Conservation (phyloP, 164 flowering plant genomes). For the Macadamia tetraphylla region DNA sequence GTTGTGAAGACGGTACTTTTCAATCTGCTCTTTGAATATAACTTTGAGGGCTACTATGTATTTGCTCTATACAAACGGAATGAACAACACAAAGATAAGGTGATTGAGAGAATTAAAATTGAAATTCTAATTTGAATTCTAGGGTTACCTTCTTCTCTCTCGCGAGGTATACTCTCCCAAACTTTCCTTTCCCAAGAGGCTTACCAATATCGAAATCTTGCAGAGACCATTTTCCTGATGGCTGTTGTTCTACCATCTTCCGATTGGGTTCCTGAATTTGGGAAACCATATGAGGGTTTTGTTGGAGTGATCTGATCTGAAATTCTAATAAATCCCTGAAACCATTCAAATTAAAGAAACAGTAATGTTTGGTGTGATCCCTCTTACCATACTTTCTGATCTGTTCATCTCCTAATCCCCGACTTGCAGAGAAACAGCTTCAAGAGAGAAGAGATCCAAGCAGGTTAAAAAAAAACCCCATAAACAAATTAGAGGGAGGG, state of each 20-base stretch:
- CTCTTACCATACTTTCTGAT: too few relatives aligned
- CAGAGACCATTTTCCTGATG: constrained; percentile 15
- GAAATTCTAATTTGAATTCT: not conserved
- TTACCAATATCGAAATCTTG: constrained; percentile 83
- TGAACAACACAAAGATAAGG: not conserved
- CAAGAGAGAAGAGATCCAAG: too few relatives aligned
- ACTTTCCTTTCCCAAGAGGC: constrained; percentile 87
- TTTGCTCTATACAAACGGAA: constrained; percentile 17
- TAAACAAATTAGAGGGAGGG: too few relatives aligned
- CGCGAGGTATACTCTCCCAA: constrained; percentile 86
- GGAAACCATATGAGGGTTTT: not conserved
- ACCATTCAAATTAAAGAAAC: too few relatives aligned
- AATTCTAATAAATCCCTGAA: too few relatives aligned
- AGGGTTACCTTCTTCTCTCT: constrained; percentile 57
- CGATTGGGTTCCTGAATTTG: constrained; percentile 8
- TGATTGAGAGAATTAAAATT: not conserved
- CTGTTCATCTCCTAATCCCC: too few relatives aligned
- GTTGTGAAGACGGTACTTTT: constrained; percentile 60
- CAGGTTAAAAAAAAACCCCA: too few relatives aligned
- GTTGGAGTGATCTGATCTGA: not conserved
- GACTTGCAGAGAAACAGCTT: too few relatives aligned
- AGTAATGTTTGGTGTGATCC: too few relatives aligned
- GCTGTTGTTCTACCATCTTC: not conserved
- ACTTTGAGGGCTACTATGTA: constrained; percentile 82
- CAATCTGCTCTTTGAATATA: constrained; percentile 73